These are phyloP conservation scores for Trichoderma gracile DNA, from an alignment of 2,329 filamentous ascomycete species.

Conservation along the genomic window DNA sequence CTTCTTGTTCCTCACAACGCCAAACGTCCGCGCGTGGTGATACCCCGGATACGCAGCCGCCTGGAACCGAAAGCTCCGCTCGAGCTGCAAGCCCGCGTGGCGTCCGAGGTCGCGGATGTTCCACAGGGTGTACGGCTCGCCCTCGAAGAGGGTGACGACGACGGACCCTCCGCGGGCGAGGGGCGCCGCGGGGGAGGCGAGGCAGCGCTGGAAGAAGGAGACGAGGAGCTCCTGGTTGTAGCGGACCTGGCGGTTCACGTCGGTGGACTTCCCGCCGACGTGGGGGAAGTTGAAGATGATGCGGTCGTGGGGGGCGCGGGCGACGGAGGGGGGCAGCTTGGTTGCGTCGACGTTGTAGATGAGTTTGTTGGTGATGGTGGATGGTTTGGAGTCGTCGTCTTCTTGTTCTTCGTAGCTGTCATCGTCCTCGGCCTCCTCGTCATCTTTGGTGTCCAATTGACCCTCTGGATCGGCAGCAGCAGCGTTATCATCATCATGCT, in stretches of 20 bases:
- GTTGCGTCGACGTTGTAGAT: constrained; percentile 68
- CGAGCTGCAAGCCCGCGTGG: constrained; percentile 70
- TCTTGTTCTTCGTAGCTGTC: neutral
- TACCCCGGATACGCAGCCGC: constrained; percentile 71
- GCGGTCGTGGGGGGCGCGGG: constrained; percentile 61
- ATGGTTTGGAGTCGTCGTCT: constrained; percentile 21
- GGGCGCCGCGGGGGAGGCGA: constrained; percentile 37
- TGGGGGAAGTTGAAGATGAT: constrained; percentile 98
- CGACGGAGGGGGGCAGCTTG: constrained; percentile 54
- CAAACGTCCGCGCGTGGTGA: constrained; percentile 70
- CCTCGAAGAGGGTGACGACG: constrained; percentile 87
- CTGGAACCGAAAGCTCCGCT: constrained; percentile 69
- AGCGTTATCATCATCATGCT: constrained; percentile 32
- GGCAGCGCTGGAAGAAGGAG: constrained; percentile 62
- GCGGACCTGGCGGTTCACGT: constrained; percentile 91
- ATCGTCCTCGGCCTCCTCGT: neutral
- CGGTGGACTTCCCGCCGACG: constrained; percentile 85
- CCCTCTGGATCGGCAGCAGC: neutral
- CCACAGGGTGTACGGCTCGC: constrained; percentile 93
- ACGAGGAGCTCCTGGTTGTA: constrained; percentile 82
- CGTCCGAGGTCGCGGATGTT: constrained; percentile 86
- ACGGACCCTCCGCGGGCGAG: constrained; percentile 58
- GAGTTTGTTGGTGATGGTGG: constrained; percentile 42
- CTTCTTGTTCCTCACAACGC: constrained; percentile 56
- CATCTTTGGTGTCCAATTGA: constrained; percentile 17